phyloP scores from a whole-genome alignment of 345 rosid species.

The Citrus unshiu region DNA sequence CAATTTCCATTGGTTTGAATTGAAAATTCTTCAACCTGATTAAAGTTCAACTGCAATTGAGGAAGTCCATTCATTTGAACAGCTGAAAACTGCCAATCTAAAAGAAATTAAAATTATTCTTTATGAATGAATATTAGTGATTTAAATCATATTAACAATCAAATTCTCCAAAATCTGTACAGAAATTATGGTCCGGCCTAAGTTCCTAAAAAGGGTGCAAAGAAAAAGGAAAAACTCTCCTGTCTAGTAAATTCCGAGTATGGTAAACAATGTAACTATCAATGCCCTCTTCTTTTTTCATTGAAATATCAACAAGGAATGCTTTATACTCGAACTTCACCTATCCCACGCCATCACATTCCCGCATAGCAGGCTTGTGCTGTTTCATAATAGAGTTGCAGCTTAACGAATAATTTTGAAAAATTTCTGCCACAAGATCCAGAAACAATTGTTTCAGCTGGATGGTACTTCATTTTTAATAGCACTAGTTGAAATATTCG shows the following conservation, averaged over 20 bases:
- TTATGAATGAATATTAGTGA: not conserved
- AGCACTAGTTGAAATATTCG: not conserved
- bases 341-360: not conserved
- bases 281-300: not conserved
- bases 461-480: not conserved
- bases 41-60: not conserved
- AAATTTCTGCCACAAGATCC: not conserved
- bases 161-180: not conserved
- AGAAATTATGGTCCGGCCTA: not conserved
- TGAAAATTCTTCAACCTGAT: not conserved
- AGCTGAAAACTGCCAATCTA: too few relatives aligned
- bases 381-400: not conserved
- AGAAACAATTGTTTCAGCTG: not conserved
- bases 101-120: too few relatives aligned
- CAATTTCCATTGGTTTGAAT: not conserved
- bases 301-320: not conserved
- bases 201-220: not conserved
- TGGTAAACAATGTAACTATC: not conserved
- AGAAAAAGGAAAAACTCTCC: not conserved
- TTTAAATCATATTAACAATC: not conserved
- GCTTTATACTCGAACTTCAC: not conserved
- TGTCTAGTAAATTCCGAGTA: not conserved
- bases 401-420: not conserved
- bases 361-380: not conserved
- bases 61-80: too few relatives aligned